These are phyloP conservation scores for Aspergillus thermomutatus DNA, from an alignment of 2,329 filamentous ascomycete genomes.

Conservation along the genomic window DNA sequence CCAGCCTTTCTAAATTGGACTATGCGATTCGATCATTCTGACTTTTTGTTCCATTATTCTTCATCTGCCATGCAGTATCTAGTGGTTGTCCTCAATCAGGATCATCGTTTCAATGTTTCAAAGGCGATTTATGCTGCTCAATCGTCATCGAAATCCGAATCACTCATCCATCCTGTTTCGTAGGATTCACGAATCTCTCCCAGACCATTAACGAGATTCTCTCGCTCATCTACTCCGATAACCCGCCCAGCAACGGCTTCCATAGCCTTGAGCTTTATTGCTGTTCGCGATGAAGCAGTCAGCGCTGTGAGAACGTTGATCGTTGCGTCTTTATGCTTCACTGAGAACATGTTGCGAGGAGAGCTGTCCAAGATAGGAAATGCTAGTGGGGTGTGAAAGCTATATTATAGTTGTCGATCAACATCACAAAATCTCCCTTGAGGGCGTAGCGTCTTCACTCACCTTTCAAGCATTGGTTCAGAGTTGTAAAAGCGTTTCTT, in stretches of 20 bases:
- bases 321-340: conserved; percentile 42
- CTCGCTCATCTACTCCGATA: conserved; percentile 73
- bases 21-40: not conserved
- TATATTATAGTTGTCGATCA: conserved; percentile 17
- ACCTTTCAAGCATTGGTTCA: conserved; percentile 35
- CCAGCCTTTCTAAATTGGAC: not conserved
- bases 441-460: not conserved
- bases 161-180: conserved; percentile 81
- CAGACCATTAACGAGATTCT: conserved; percentile 75
- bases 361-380: conserved; percentile 84
- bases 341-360: conserved; percentile 66
- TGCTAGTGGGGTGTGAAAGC: conserved; percentile 47
- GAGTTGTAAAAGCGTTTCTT: conserved; percentile 33
- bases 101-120: not conserved
- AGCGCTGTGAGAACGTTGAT: conserved; percentile 54
- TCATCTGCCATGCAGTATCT: not conserved
- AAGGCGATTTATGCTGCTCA: conserved; percentile 12
- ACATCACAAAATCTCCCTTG: not conserved
- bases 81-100: not conserved
- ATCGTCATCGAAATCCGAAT: conserved; percentile 46
- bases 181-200: conserved; percentile 84
- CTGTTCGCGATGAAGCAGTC: conserved; percentile 72
- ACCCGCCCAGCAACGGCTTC: conserved; percentile 60
- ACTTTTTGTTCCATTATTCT: not conserved
- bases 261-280: conserved; percentile 63